phyloP scores from a whole-genome alignment of 2,329 filamentous ascomycete species.

The Paecilomyces sp. region DNA sequence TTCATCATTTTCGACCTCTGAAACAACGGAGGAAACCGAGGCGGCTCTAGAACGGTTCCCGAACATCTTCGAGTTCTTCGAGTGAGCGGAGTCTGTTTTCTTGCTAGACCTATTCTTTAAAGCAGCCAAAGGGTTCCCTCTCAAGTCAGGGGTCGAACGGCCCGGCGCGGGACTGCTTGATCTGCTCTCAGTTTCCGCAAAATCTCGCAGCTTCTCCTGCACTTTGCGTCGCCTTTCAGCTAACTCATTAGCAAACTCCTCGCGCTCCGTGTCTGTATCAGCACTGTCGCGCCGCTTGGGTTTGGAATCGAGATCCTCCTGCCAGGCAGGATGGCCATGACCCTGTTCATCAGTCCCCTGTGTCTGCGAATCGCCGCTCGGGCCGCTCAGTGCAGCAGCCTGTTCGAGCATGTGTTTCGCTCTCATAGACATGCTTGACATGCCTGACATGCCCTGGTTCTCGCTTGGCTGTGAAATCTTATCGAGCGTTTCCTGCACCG shows the following conservation, averaged over 20 bases:
- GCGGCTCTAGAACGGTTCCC: slow-evolving; percentile 20
- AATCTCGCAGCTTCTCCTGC: slow-evolving; percentile 40
- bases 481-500: slow-evolving; percentile 6
- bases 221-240: slow-evolving; percentile 41
- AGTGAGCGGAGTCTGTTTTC: slow-evolving; percentile 18
- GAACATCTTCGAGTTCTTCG: slow-evolving; percentile 35
- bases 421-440: slow-evolving; percentile 23
- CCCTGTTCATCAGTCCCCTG: slow-evolving; percentile 8
- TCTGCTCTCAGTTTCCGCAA: slow-evolving; percentile 36
- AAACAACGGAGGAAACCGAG: slow-evolving; percentile 27
- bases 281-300: slow-evolving; percentile 40
- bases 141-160: slow-evolving; percentile 26
- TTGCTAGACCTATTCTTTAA: slow-evolving; percentile 36
- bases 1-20: slow-evolving; percentile 33
- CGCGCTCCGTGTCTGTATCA: slow-evolving; percentile 42
- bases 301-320: slow-evolving; percentile 38
- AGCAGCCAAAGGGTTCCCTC: slow-evolving; percentile 38
- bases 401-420: slow-evolving; percentile 33
- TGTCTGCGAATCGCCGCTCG: slow-evolving; percentile 8
- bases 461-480: slow-evolving; percentile 7
- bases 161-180: slow-evolving; percentile 36
- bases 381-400: slow-evolving; percentile 23
- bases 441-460: slow-evolving; percentile 11
- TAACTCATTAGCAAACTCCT: slow-evolving; percentile 42
- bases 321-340: slow-evolving; percentile 29